Conservation (phyloP, 805 yeast genomes). For the Yarrowia sp. region DNA sequence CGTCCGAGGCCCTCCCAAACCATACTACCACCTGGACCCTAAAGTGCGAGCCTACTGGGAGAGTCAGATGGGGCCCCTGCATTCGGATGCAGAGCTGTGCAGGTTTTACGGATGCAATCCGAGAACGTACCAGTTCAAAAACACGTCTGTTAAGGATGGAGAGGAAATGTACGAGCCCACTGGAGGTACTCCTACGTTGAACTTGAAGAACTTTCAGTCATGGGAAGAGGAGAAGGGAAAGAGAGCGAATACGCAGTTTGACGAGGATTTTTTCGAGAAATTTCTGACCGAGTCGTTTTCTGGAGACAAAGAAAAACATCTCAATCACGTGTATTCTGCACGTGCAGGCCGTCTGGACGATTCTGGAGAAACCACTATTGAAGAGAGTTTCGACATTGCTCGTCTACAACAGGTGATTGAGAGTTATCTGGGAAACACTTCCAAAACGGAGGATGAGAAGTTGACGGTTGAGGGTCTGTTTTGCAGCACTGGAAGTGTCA, state of each 20-base stretch:
- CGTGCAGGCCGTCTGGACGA: slow-evolving; percentile 10
- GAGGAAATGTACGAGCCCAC: slow-evolving; percentile 23
- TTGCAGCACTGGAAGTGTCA: slow-evolving; percentile 6
- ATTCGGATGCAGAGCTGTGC: slow-evolving; percentile 17
- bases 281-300: slow-evolving; percentile 13
- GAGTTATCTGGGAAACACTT: not conserved
- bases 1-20: not conserved
- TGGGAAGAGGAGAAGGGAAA: slow-evolving; percentile 24
- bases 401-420: slow-evolving; percentile 12
- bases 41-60: slow-evolving; percentile 22
- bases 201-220: not conserved
- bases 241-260: slow-evolving; percentile 16
- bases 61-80: slow-evolving; percentile 5
- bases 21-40: slow-evolving; percentile 7
- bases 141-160: slow-evolving; percentile 15
- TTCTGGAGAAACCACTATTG: not conserved
- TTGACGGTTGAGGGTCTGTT: slow-evolving; percentile 15
- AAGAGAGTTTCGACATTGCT: slow-evolving; percentile 3
- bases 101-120: slow-evolving; percentile 10
- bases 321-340: slow-evolving; percentile 10
- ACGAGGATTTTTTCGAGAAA: slow-evolving; percentile 21
- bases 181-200: not conserved
- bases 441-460: slow-evolving; percentile 12
- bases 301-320: slow-evolving; percentile 4
- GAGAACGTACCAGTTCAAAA: slow-evolving; percentile 8